Base-by-base conservation (phyloP, 495 filamentous ascomycete species). In the Daldinia caldariorum region DNA sequence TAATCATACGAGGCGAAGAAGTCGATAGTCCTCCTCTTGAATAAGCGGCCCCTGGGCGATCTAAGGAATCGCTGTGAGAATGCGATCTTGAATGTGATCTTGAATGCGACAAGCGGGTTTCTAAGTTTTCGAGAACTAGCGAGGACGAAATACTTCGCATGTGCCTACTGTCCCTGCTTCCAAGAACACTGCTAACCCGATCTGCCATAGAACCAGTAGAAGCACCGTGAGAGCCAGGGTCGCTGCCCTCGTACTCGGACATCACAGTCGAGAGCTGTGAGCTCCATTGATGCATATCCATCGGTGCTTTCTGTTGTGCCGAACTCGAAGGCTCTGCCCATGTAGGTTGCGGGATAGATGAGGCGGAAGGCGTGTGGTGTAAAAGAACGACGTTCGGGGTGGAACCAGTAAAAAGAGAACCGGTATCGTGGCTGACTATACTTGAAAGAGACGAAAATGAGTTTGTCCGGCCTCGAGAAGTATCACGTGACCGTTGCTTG, bases 191-290 rank as follows among this genome's bases (percentile, higher is more conserved):
- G 63, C 82, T 83, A 60, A 76, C 79, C 41, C 81, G 76, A 16
- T 75, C 73, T 45, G 69, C 72, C 26, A 77, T 75, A 4, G 80
- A 80, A n/a, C 76, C 78, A 13, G 74, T 73, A 14, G 84, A 86
- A 37, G 76, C 78, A 7, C 81, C 79, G n/a, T 80, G 81, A 20
- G 82, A 83, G 31, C 74, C 72, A 6, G 61, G 72, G 10, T 77
- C 74, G 67, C 83, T 85, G 55, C 79, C 79, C 50, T 85, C 84
- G 79, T 87, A 87, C 62, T 89, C 87, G 20, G 91, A 92, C 57
- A 86, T 84, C 32, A 93, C 89, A 16, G 90, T 89, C 18, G 91
- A 92, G 12, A 94, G 83, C 75, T 91, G 89, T 71, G 90, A 89
- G 76, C 90, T 92, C 87, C 90, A 91, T 80, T 87, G 86, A 58